Base-by-base conservation (phyloP, 331 rosid genomes). In the Saraca asoca region DNA sequence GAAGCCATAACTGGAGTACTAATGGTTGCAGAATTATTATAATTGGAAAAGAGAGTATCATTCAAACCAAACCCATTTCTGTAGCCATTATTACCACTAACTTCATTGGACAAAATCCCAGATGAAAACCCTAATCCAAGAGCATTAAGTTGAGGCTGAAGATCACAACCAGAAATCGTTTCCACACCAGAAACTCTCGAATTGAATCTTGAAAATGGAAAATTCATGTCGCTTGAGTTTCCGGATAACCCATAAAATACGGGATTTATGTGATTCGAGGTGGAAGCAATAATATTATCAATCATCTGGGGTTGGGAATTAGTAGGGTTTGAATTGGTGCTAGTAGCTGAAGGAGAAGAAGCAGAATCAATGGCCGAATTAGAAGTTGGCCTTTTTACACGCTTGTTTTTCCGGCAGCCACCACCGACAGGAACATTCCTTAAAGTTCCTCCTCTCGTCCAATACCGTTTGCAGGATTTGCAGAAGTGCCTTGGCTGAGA, bases 361-460 rank as follows among this genome's bases (percentile, higher is more conserved):
- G 43, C 7, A 38, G 42, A 9, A 13, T 82, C 82, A n/a, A 43
- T 46, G 66, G 74, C 68, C 4, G 90, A 61, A 7, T 55, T 19
- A 0, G 76, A 42, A 13, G 69, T 42, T 44, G 89, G 85, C 37
- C 85, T 77, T 59, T 83, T 92, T 6, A 82, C 51, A 43, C 96
- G 93, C 81, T 89, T 92, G 88, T 89, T 87, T 69, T 83, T 92
- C 46, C 96, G 69, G 68, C 83, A 91, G 0, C 95, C 96, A 0
- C 98, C 98, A 5, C 98, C 98, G 1, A 86, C 98, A 1, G 98
- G 98, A 20, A 91, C 95, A 46, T 85, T 91, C 5, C 98, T 70
- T 16, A 91, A 84, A n/a, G 98, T 91, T 6, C 98, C 98, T 12
- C 98, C 98, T 65, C 90, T 76, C 14, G 98, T 91, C 98, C 98